phyloP scores from a whole-genome alignment of 202 grass and related monocot species.

The Alloteropsis angusta region DNA sequence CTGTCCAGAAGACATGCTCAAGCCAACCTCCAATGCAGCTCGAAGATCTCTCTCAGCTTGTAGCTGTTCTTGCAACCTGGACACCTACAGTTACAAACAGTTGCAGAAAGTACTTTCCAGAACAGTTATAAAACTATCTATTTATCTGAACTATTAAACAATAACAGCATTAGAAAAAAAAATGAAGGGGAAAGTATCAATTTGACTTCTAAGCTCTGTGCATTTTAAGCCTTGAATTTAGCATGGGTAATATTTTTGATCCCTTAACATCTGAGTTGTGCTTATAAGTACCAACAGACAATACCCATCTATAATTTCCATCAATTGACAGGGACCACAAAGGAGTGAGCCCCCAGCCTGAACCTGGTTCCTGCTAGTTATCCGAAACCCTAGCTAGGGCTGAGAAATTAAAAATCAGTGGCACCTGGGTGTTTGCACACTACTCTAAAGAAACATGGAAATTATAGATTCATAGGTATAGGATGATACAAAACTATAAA shows the following conservation, averaged over 20 bases:
- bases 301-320: neutral
- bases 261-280: neutral
- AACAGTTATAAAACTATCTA: conserved; percentile 6
- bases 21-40: conserved; percentile 91
- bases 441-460: neutral
- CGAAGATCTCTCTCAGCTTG: conserved; percentile 97
- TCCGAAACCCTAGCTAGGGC: neutral
- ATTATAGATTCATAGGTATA: neutral
- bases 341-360: neutral
- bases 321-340: neutral
- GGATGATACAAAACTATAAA: neutral
- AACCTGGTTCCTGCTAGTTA: neutral
- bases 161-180: conserved; percentile 10
- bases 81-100: conserved; percentile 52
- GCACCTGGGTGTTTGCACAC: neutral
- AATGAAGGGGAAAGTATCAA: neutral
- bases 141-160: conserved; percentile 16
- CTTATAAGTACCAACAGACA: neutral
- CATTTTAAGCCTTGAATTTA: conserved; percentile 7
- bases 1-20: conserved; percentile 96
- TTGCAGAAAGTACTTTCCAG: conserved; percentile 8
- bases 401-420: neutral
- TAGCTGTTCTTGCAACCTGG: conserved; percentile 97
- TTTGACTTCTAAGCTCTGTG: neutral
- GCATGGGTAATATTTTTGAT: neutral